Percentiles rank a stretch among this genome's conserved stretches.
Evolutionary conservation across 305 asterid genomes (phyloP).

Genomic region (Solanum aculeatissimum): DNA sequence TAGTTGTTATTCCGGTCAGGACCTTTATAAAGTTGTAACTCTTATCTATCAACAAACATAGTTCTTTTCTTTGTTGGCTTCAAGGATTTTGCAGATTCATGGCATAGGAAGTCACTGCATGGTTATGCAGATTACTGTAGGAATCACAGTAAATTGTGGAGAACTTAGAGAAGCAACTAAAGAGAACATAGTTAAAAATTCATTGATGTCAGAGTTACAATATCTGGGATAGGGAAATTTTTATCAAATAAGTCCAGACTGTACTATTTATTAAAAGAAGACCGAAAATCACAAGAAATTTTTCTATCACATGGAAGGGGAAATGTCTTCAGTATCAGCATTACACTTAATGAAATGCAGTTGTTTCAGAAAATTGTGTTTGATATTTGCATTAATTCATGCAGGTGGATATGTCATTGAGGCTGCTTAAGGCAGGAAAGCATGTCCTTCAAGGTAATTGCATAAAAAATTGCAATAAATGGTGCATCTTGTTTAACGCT

Average conservation of each 20-base stretch:
- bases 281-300: neutral
- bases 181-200: neutral
- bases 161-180: neutral
- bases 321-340: neutral
- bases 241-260: neutral
- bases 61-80: neutral
- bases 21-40: neutral
- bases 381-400: conserved; percentile 6
- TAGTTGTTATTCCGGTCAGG: neutral
- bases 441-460: conserved; percentile 91
- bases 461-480: neutral
- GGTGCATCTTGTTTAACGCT: neutral
- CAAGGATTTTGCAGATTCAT: neutral
- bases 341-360: neutral
- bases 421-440: conserved; percentile 67
- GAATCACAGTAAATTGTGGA: neutral
- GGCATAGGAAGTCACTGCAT: neutral
- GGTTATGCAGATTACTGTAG: neutral
- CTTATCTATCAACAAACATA: neutral
- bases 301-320: neutral
- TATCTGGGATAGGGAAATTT: neutral
- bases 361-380: neutral
- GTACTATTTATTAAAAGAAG: neutral
- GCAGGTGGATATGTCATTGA: conserved; percentile 92
- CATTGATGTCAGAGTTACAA: neutral